Percentiles rank a stretch among this genome's conserved stretches.
Conservation (phyloP, 2,329 filamentous ascomycete species). For the Aspergillus sojae region DNA sequence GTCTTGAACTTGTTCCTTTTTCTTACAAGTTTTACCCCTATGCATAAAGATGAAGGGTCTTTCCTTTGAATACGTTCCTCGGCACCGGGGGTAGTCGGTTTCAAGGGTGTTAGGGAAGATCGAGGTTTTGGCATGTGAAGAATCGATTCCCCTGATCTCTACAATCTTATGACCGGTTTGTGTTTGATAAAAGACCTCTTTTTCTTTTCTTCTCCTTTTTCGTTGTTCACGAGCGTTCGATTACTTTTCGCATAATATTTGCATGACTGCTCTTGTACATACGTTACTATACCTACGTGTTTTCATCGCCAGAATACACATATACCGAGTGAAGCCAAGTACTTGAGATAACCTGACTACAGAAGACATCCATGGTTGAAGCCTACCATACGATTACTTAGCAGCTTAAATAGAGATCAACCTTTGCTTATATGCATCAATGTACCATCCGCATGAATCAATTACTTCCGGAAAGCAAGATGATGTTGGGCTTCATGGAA, state of each 20-base stretch:
- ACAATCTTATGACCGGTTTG: constrained; percentile 3
- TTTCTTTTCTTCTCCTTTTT: background rate
- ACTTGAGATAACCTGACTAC: background rate
- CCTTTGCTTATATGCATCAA: background rate
- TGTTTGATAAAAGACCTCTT: background rate
- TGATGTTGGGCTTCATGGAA: background rate
- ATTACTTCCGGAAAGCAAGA: background rate
- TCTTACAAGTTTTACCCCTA: background rate
- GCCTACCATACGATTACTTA: background rate
- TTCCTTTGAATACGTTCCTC: constrained; percentile 6
- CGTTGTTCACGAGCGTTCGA: constrained; percentile 2
- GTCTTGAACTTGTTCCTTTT: background rate
- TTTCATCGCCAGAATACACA: constrained; percentile 2
- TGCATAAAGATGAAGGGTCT: background rate
- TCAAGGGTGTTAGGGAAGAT: constrained; percentile 6
- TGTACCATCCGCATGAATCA: background rate
- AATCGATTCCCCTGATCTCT: background rate
- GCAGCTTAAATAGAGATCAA: background rate
- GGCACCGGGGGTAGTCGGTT: constrained; percentile 6
- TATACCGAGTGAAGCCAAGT: background rate
- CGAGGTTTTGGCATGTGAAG: constrained; percentile 10
- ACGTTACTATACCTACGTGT: background rate
- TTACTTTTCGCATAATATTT: constrained; percentile 1
- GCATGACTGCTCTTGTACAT: constrained; percentile 11
- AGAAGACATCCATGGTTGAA: background rate